Base-by-base conservation (phyloP, 2,329 filamentous ascomycete genomes). In the Botrytis aclada region DNA sequence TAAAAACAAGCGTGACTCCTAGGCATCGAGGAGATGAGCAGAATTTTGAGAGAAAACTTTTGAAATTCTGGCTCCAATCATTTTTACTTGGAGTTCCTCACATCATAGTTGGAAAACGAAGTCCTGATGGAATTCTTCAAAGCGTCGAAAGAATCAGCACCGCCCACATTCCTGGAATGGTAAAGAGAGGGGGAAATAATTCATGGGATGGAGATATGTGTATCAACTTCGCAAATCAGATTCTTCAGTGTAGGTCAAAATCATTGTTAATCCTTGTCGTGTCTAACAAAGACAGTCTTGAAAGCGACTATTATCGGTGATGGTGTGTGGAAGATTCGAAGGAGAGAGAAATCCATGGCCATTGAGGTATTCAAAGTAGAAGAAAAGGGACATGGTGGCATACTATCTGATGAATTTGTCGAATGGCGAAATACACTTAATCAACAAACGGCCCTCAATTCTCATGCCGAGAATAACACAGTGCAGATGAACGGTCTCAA, bases 31-130 rank as follows among this genome's bases (percentile, higher is more conserved):
- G 89, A 64, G 93, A 96, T 78, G 86, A 89, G 79, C 83, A 91
- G 32, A 92, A 90, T 75, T 97, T 95, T 80, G 93, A 98, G 82
- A 89, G 93, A 66, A 98, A 98, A 81, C 87, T 98, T 71, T 88
- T 97, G 82, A 97, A 97, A 80, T 97, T 95, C 83, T 99, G 96
- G 96, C 93, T 95, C 22, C 96, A 98, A 82, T 97, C 93, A 0
- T 99, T 97, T 80, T 86, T 99, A 3, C 90, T 99, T 2, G 95
- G 95, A 58, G 95, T 98, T 1, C 94, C 94, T 0, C 96, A 91
- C 77, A 93, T 99, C 76, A 89, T 98, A 63, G 92, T 99, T 43
- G 96, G 96, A 0, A 98, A 96, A 81, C 90, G 96, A 65, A 90
- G 88, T 47, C 88, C 87, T 72, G 80, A 90, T 72, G 95, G 96